Evolutionary conservation across 192 early-diverging fungal genomes (phyloP).

Genomic region (Oehlia diaphana): DNA sequence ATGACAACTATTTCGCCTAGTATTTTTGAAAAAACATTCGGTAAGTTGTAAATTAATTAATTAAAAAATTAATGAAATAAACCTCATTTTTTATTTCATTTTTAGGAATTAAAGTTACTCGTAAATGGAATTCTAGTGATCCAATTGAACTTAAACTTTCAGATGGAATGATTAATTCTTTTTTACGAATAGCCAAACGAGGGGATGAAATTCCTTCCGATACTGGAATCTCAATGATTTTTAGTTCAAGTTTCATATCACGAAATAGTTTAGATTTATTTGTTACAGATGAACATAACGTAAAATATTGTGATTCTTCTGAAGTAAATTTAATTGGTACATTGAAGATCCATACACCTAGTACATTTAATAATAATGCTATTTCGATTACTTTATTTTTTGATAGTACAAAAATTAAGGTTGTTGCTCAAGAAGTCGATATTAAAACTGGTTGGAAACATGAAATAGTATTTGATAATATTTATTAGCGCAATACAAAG

Average conservation of each 20-base stretch:
- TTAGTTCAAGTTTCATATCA: not conserved
- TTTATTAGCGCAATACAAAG: too few relatives aligned
- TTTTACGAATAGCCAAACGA: not conserved
- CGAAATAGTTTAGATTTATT: not conserved
- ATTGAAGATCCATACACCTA: too few relatives aligned
- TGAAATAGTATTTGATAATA: too few relatives aligned
- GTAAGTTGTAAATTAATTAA: not conserved
- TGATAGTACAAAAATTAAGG: too few relatives aligned
- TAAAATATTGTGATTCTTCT: not conserved
- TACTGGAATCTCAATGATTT: not conserved
- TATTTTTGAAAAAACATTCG: not conserved
- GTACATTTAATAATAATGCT: too few relatives aligned
- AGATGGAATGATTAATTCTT: not conserved
- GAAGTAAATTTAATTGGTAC: not conserved
- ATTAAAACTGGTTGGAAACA: too few relatives aligned
- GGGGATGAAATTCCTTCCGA: not conserved
- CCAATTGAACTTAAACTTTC: not conserved
- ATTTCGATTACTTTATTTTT: too few relatives aligned
- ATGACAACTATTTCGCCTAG: constrained; percentile 26
- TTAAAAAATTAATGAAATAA: too few relatives aligned
- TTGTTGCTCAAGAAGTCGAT: too few relatives aligned
- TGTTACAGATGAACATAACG: not conserved
- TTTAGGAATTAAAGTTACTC: not conserved
- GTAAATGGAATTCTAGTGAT: not conserved
- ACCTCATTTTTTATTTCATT: too few relatives aligned